phyloP scores from a whole-genome alignment of 2,329 filamentous ascomycete species.

The Torrubiella hemipterigena region DNA sequence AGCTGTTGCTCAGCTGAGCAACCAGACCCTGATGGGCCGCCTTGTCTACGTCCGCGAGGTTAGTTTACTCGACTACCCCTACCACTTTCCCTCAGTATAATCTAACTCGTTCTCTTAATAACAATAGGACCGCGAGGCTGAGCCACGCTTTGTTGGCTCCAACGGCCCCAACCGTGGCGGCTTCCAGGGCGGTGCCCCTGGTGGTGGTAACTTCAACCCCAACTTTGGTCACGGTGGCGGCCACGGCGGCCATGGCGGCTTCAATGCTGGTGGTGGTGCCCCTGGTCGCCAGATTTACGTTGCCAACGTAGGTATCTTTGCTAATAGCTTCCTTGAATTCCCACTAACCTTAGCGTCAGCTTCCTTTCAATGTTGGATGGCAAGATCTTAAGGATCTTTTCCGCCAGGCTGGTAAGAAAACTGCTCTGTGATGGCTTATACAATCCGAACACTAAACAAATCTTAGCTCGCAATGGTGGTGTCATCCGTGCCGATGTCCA shows the following conservation, averaged over 20 bases:
- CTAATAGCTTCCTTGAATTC: constrained; percentile 4
- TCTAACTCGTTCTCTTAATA: neutral
- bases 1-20: constrained; percentile 94
- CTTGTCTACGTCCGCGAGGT: constrained; percentile 98
- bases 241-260: constrained; percentile 32
- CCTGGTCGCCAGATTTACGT: constrained; percentile 89
- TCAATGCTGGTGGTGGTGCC: constrained; percentile 38
- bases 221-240: constrained; percentile 43
- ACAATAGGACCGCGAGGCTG: constrained; percentile 82
- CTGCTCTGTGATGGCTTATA: neutral
- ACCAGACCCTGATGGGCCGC: constrained; percentile 97
- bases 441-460: constrained; percentile 6
- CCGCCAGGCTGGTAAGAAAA: constrained; percentile 78
- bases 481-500: constrained; percentile 96
- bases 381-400: constrained; percentile 98
- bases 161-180: constrained; percentile 48
- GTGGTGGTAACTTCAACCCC: constrained; percentile 40
- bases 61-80: constrained; percentile 20
- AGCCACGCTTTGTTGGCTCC: constrained; percentile 85
- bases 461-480: constrained; percentile 48
- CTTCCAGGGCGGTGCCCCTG: constrained; percentile 37
- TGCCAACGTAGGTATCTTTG: constrained; percentile 72
- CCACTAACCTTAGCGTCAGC: constrained; percentile 38
- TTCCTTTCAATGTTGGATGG: constrained; percentile 96
- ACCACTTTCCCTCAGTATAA: neutral